These are phyloP conservation scores for Turritis glabra DNA, from an alignment of 345 rosid genomes.

Conservation along the genomic window DNA sequence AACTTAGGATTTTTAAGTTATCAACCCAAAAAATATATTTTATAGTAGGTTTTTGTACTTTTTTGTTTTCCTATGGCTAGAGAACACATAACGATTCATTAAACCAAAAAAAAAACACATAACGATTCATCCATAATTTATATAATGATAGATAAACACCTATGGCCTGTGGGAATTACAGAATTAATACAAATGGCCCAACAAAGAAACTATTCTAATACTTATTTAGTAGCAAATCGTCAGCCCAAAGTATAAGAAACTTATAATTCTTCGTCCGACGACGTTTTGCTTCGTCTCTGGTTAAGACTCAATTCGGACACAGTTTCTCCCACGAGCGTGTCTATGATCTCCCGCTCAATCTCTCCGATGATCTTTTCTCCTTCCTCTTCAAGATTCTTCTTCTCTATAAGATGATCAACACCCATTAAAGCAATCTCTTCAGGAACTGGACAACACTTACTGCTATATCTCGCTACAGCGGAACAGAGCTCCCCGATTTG, in stretches of 20 bases:
- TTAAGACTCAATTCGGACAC: conserved; percentile 18
- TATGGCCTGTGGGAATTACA: neutral
- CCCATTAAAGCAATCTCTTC: conserved; percentile 52
- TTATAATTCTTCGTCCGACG: neutral
- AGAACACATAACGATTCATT: too few species aligned
- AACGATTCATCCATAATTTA: neutral
- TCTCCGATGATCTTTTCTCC: conserved; percentile 49
- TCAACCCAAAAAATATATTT: too few species aligned
- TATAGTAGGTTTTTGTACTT: too few species aligned
- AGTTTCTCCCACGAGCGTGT: conserved; percentile 54
- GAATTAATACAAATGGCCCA: neutral
- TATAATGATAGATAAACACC: neutral
- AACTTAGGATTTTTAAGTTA: too few species aligned
- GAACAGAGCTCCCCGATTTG: conserved; percentile 42
- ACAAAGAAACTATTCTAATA: neutral
- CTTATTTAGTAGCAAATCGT: neutral
- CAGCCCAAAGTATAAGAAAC: neutral
- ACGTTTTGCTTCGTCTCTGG: neutral
- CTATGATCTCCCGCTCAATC: conserved; percentile 54
- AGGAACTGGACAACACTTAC: conserved; percentile 44
- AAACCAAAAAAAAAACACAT: too few species aligned
- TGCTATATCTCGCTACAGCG: conserved; percentile 40
- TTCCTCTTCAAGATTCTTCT: conserved; percentile 44
- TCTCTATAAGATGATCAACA: conserved; percentile 36
- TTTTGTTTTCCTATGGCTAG: too few species aligned